Conservation (phyloP, 345 rosid genomes). For the Cochlearia excelsa region DNA sequence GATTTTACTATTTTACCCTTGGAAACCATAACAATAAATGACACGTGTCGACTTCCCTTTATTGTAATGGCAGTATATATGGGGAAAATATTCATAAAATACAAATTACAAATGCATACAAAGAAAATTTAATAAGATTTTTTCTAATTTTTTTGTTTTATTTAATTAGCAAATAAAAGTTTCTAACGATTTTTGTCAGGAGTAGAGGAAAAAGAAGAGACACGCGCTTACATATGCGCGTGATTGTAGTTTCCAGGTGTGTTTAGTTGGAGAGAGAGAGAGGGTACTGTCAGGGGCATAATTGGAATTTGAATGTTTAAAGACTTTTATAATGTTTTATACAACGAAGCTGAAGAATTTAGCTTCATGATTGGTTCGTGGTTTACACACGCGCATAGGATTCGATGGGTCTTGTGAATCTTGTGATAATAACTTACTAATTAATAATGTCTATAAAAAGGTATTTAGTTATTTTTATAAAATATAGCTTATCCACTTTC, state of each 20-base stretch:
- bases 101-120: not conserved
- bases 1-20: slow-evolving; percentile 24
- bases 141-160: not conserved
- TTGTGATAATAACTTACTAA: not conserved
- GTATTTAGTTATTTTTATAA: not conserved
- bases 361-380: slow-evolving; percentile 31
- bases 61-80: slow-evolving; percentile 18
- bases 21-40: not conserved
- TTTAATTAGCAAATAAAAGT: slow-evolving; percentile 18
- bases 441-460: too few relatives aligned
- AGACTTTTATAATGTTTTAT: not conserved
- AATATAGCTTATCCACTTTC: not conserved
- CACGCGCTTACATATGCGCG: slow-evolving; percentile 23
- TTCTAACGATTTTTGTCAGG: slow-evolving; percentile 16
- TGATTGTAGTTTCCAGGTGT: slow-evolving; percentile 19
- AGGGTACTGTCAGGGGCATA: slow-evolving; percentile 20
- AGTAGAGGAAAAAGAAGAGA: not conserved
- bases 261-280: slow-evolving; percentile 18
- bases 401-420: slow-evolving; percentile 23
- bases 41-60: slow-evolving; percentile 22
- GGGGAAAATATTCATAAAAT: slow-evolving; percentile 19
- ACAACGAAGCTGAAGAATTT: slow-evolving; percentile 27
- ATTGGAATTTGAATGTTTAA: slow-evolving; percentile 4
- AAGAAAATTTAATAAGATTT: not conserved
- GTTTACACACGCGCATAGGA: slow-evolving; percentile 30